These are phyloP conservation scores for Penicillium cosmopolitanum DNA, from an alignment of 495 filamentous ascomycete species.

Conservation along the genomic window DNA sequence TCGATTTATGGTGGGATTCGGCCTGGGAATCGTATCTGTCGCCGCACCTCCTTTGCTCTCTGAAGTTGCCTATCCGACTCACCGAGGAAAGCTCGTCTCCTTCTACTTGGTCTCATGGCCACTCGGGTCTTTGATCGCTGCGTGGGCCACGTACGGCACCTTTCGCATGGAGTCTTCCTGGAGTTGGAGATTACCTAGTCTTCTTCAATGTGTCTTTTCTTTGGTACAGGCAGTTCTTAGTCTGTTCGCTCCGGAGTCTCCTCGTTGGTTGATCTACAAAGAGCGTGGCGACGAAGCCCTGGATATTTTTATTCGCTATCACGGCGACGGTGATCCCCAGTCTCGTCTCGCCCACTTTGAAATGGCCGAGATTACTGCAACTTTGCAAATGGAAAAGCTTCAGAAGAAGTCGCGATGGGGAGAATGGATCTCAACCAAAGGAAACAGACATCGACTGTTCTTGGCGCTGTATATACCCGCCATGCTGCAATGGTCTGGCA, in stretches of 20 bases:
- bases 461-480: slow-evolving; percentile 60
- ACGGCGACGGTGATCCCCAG: slow-evolving; percentile 32
- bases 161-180: slow-evolving; percentile 38
- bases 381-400: slow-evolving; percentile 36
- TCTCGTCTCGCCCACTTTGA: slow-evolving; percentile 32
- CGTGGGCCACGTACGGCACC: slow-evolving; percentile 26
- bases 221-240: slow-evolving; percentile 40
- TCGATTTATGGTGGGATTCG: slow-evolving; percentile 59
- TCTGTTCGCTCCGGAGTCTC: slow-evolving; percentile 44
- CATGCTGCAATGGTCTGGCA: slow-evolving; percentile 68
- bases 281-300: slow-evolving; percentile 42
- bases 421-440: slow-evolving; percentile 67
- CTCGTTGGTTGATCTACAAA: slow-evolving; percentile 40
- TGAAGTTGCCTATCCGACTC: slow-evolving; percentile 39
- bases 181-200: slow-evolving; percentile 46
- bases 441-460: slow-evolving; percentile 65
- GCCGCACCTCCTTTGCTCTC: slow-evolving; percentile 36
- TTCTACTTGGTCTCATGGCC: slow-evolving; percentile 42
- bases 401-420: slow-evolving; percentile 39
- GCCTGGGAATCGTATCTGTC: slow-evolving; percentile 38
- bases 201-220: slow-evolving; percentile 34
- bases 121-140: slow-evolving; percentile 52
- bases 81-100: slow-evolving; percentile 32
- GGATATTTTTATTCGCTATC: slow-evolving; percentile 35
- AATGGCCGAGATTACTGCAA: slow-evolving; percentile 36